phyloP scores from a whole-genome alignment of 2,329 filamentous ascomycete species.

The Delphinella strobiligena region DNA sequence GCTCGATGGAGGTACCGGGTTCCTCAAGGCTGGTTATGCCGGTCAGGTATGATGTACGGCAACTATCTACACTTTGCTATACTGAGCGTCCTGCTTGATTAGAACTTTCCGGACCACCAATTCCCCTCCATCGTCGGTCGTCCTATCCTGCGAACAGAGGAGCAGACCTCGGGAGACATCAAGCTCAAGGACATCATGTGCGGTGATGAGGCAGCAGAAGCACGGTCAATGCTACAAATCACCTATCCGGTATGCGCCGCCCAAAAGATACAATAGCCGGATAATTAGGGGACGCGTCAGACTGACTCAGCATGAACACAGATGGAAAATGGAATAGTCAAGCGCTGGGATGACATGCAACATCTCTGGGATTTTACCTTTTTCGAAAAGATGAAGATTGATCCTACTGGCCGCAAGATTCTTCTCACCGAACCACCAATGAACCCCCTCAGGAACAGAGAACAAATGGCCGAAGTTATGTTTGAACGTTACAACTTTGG shows the following conservation, averaged over 20 bases:
- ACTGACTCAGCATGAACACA: constrained; percentile 22
- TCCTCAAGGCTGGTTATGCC: constrained; percentile 98
- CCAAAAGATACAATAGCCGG: background rate
- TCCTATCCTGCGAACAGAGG: constrained; percentile 92
- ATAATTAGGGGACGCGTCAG: background rate
- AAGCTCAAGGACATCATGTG: constrained; percentile 98
- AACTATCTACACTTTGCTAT: background rate
- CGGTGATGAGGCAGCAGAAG: constrained; percentile 91
- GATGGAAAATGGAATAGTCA: constrained; percentile 99
- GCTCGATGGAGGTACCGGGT: constrained; percentile 98
- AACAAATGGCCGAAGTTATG: constrained; percentile 99
- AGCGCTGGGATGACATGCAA: constrained; percentile 99
- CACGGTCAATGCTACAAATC: constrained; percentile 94
- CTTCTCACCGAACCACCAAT: constrained; percentile 93
- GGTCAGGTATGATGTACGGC: constrained; percentile 49
- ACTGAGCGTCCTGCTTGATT: no score
- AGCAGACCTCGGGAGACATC: constrained; percentile 56
- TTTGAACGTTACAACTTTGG: constrained; percentile 95
- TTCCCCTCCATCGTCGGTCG: constrained; percentile 97
- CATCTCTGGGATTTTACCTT: constrained; percentile 99
- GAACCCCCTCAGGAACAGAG: constrained; percentile 93
- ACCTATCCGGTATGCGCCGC: constrained; percentile 66
- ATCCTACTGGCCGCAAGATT: constrained; percentile 88
- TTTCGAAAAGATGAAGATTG: constrained; percentile 88
- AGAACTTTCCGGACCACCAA: constrained; percentile 99